Evolutionary conservation across 1,139 yeast genomes (phyloP), one percentile per base, ranked within the genome.

Genomic region (Debaryomyces subglobosus): DNA sequence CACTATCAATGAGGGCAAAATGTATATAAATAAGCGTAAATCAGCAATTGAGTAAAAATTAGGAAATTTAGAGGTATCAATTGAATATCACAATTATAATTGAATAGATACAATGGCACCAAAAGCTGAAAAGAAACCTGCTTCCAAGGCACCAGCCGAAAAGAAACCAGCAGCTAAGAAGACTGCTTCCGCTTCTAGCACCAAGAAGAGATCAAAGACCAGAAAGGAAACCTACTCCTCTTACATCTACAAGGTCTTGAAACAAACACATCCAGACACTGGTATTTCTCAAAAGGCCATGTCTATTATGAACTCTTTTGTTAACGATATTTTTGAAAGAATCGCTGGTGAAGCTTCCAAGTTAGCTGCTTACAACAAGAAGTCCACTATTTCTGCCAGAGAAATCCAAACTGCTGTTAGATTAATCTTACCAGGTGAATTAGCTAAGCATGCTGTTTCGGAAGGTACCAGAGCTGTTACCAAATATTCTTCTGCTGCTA

Each of bases 401-500:
- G 99, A 94, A 80, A 94, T 94, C 70, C 99, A 94, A 81, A 94
- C 98, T 64, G 97, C 99, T 63, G 99, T 94, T 63, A 89, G 98
- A 85, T 87, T 94, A 72, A 94, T 94, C 79, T 88, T 94, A 68
- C 99, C 99, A 62, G 99, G 99, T 86, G 99, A 94, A 82, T 86
- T 94, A 77, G 97, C 99, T 63, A 94, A 92, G 85, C 98, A 92
- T 79, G 97, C 98, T 67, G 97, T 91, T 67, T 89, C 97, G 65
- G 98, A 92, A 81, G 98, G 98, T 84, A 92, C 98, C 67, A 91
- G 97, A 87, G 97, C 99, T 76, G 98, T 94, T 67, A 92, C 98
- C 77, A 94, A 94, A 85, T 94, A 92, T 86, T 90, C 97, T 69
- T 89, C 97, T 69, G 86, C 91, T 65, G 80, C 86, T 63, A 71